Conservation (phyloP, 495 filamentous ascomycete genomes). For the Aspergillus nanangensis region DNA sequence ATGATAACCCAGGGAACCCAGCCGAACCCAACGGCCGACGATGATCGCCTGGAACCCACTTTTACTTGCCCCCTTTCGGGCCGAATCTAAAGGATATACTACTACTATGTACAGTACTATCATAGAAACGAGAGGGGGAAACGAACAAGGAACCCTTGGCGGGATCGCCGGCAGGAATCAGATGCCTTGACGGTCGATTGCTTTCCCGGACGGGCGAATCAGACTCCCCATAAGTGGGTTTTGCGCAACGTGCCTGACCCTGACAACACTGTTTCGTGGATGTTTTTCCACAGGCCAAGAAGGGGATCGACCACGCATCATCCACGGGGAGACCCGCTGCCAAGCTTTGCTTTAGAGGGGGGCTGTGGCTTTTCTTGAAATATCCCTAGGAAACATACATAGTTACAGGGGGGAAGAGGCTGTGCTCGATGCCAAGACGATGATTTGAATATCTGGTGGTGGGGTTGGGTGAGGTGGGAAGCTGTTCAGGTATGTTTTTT, state of each 20-base stretch:
- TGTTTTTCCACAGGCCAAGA: slow-evolving; percentile 22
- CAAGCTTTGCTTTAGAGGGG: slow-evolving; percentile 31
- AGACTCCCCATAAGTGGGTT: neutral
- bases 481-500: no score
- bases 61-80: neutral
- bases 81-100: neutral
- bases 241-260: slow-evolving; percentile 15
- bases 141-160: neutral
- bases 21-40: neutral
- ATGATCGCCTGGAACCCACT: neutral
- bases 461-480: no score
- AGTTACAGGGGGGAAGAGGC: slow-evolving; percentile 1
- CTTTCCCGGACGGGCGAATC: neutral
- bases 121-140: neutral
- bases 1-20: neutral
- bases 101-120: no score
- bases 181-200: neutral
- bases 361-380: slow-evolving; percentile 18
- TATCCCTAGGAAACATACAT: neutral
- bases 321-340: slow-evolving; percentile 28
- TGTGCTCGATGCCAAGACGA: neutral
- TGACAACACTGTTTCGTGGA: slow-evolving; percentile 3
- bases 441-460: neutral
- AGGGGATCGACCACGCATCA: slow-evolving; percentile 31
- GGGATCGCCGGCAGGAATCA: neutral